phyloP scores from a whole-genome alignment of 108 stramenopile genomes.

The Thalassiosira profunda region DNA sequence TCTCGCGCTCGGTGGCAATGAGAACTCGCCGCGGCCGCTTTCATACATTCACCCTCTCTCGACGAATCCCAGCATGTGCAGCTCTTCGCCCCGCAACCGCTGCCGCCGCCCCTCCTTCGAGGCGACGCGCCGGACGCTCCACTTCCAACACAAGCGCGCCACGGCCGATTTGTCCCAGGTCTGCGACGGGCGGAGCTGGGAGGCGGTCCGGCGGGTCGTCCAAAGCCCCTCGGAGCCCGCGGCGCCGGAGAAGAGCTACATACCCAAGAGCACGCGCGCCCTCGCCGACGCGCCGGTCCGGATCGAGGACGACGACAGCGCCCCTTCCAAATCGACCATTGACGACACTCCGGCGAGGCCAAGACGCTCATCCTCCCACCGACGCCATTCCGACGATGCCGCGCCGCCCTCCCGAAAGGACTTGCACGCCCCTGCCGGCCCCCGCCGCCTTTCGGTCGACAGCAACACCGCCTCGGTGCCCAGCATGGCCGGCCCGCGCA shows the following conservation, averaged over 20 bases:
- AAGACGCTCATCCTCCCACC: background rate
- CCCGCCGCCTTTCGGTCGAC: no score
- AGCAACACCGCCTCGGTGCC: no score
- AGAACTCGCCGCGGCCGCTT: no score
- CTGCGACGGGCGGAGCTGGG: conserved; percentile 24
- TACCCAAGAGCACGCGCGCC: background rate
- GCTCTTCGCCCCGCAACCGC: no score
- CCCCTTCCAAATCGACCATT: background rate
- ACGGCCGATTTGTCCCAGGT: conserved; percentile 18
- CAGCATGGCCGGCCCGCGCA: background rate
- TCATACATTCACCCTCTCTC: no score
- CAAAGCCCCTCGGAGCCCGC: background rate
- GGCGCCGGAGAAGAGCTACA: background rate
- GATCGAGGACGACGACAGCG: background rate
- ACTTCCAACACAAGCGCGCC: background rate
- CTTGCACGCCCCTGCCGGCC: background rate
- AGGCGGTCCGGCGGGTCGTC: background rate
- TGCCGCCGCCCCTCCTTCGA: no score
- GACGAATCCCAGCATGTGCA: no score
- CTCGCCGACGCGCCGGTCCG: background rate
- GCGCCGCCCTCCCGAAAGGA: background rate
- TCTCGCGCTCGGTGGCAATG: no score
- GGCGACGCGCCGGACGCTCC: no score
- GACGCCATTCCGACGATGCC: background rate
- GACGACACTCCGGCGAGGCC: background rate